Base-by-base conservation (phyloP, 257 asterid genomes). In the Thymus mandschuricus region DNA sequence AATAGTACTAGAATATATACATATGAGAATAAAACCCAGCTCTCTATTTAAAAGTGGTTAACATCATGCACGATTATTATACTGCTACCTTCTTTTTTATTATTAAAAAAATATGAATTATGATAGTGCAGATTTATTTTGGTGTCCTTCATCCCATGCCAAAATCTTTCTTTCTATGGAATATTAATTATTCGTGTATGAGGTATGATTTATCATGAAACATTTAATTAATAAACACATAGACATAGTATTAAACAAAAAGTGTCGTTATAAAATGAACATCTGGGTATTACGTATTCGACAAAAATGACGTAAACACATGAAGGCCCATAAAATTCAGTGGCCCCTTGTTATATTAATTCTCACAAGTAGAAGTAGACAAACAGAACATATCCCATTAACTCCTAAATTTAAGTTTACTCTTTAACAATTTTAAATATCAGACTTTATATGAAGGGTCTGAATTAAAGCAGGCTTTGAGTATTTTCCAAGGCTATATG, bases 271-370 rank as follows among this genome's bases (percentile, higher is more conserved):
- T 2, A 11, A 46, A 1, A 3, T 0, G 12, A 0, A 11, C n/a
- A 50, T n/a, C n/a, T 1, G 15, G 6, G 2, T 48, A 10, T 15
- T 1, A 29, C 35, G 15, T 41, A 9, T 35, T 56, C 21, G 21
- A 1, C 41, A 13, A 9, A 34, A 33, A 27, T 31, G 40, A 10
- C 58, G n/a, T 35, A 64, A 62, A 74, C 78, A 74, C 73, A 59
- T 74, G 78, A 62, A 57, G 78, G 64, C 73, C 78, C 73, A 74
- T 73, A 66, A 65, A 74, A 57, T 74, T 74, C 28, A 57, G 72
- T 73, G 71, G 61, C 72, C 66, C 71, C 60, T 55, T 21, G 34
- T 61, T 38, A 3, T 4, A 48, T 64, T 56, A n/a, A 52, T 52
- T 55, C 69, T 57, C 8, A 3, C 60, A 51, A 65, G 6, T 66